phyloP scores from a whole-genome alignment of 805 yeast species.

The Pachysolen tannophilus region DNA sequence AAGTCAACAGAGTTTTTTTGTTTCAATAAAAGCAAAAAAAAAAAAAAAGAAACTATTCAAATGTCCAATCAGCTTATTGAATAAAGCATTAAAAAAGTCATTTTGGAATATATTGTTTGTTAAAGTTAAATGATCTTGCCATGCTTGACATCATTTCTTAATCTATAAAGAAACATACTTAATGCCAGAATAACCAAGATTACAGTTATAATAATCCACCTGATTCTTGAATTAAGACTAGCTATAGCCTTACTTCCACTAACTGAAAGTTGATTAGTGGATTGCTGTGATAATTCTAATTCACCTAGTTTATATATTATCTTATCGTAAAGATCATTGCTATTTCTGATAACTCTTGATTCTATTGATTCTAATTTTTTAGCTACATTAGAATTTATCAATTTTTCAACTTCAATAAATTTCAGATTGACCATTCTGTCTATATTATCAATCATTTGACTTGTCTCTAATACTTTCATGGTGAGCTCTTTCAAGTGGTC shows the following conservation, averaged over 20 bases:
- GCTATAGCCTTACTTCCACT: too few relatives aligned
- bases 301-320: slow-evolving; percentile 1
- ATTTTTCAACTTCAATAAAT: too few relatives aligned
- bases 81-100: too few relatives aligned
- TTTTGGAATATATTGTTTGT: too few relatives aligned
- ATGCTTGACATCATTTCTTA: slow-evolving; percentile 57
- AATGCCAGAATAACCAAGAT: slow-evolving; percentile 30
- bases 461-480: slow-evolving; percentile 9
- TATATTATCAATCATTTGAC: slow-evolving; percentile 10
- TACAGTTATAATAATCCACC: slow-evolving; percentile 34
- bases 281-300: neutral
- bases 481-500: neutral
- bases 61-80: too few relatives aligned
- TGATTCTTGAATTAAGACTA: too few relatives aligned
- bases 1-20: too few relatives aligned
- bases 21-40: too few relatives aligned
- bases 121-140: slow-evolving; percentile 7
- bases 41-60: too few relatives aligned
- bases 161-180: slow-evolving; percentile 38
- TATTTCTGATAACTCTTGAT: slow-evolving; percentile 2
- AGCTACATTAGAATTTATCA: too few relatives aligned
- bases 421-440: too few relatives aligned
- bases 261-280: slow-evolving; percentile 5
- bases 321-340: slow-evolving; percentile 4
- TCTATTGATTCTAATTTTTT: slow-evolving; percentile 1